Evolutionary conservation across 495 filamentous ascomycete genomes (phyloP).

Genomic region (Polyplosphaeria fusca): DNA sequence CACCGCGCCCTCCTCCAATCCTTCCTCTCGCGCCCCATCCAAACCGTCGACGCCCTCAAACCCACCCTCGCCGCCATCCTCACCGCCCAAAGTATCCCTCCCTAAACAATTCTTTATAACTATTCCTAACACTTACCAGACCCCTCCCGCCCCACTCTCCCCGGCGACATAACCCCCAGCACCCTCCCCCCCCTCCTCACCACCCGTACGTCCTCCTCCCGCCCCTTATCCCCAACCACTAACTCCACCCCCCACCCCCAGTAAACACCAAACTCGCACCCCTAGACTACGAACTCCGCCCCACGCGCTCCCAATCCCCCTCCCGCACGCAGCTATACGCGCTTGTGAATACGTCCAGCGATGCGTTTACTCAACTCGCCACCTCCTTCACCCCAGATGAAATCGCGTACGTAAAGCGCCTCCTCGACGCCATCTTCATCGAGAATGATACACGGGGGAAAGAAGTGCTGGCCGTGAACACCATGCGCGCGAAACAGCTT

Average conservation of each 20-base stretch:
- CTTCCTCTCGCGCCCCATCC: slow-evolving; percentile 70
- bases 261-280: slow-evolving; percentile 69
- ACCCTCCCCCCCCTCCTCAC: too few species aligned
- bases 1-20: slow-evolving; percentile 94
- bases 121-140: too few species aligned
- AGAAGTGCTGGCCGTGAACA: slow-evolving; percentile 76
- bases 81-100: slow-evolving; percentile 49
- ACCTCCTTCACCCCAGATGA: slow-evolving; percentile 79
- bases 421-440: slow-evolving; percentile 92
- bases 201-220: too few species aligned
- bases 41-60: slow-evolving; percentile 72
- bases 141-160: too few species aligned
- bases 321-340: slow-evolving; percentile 58
- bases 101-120: too few species aligned
- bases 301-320: slow-evolving; percentile 33
- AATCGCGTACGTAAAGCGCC: slow-evolving; percentile 80
- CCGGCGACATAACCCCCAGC: too few species aligned
- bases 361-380: slow-evolving; percentile 80
- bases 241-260: slow-evolving; percentile 5
- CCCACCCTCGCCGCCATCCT: slow-evolving; percentile 74
- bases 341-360: slow-evolving; percentile 84
- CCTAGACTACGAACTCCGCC: slow-evolving; percentile 70
- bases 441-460: slow-evolving; percentile 69
- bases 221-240: neutral
- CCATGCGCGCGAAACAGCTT: slow-evolving; percentile 70